A percentile compares a stretch with the other conserved stretches of the same genome.
Conservation (phyloP, 2,329 filamentous ascomycete genomes). For the Coleophoma cylindrospora region DNA sequence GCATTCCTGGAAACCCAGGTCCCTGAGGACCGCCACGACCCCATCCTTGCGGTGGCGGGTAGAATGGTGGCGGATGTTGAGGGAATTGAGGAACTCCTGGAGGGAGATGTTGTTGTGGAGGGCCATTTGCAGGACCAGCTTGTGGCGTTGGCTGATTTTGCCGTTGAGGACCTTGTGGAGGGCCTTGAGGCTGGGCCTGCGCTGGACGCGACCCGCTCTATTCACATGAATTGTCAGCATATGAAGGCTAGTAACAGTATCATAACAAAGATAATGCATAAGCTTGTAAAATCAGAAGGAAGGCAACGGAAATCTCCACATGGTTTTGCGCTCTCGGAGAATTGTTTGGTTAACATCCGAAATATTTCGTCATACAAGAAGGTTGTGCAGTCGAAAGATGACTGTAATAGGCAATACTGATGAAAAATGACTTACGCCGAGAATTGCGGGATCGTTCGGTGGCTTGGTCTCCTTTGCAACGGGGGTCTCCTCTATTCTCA, state of each 20-base stretch:
- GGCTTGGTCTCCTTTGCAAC: constrained; percentile 70
- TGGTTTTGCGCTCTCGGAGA: constrained; percentile 89
- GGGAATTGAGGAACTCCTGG: constrained; percentile 25
- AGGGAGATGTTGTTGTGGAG: constrained; percentile 6
- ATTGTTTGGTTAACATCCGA: constrained; percentile 88
- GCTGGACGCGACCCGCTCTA: constrained; percentile 36
- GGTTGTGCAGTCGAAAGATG: not conserved
- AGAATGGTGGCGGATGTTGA: constrained; percentile 30
- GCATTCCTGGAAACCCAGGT: constrained; percentile 68
- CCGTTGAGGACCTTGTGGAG: constrained; percentile 10
- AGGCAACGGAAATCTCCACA: constrained; percentile 99
- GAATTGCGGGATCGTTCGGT: constrained; percentile 92
- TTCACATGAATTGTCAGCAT: constrained; percentile 28
- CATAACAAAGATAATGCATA: not conserved
- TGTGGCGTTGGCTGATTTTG: constrained; percentile 4
- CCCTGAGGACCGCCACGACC: constrained; percentile 49
- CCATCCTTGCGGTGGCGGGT: constrained; percentile 42
- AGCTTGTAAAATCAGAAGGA: constrained; percentile 76
- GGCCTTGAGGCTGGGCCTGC: constrained; percentile 5
- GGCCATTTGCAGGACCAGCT: constrained; percentile 7
- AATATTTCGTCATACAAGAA: constrained; percentile 81
- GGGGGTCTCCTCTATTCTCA: constrained; percentile 83
- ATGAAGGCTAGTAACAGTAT: constrained; percentile 1
- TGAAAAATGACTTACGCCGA: constrained; percentile 71
- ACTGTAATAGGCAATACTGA: not conserved